Evolutionary conservation across 805 yeast species (phyloP), one percentile per base, ranked within the genome.

Genomic region (Lachancea waltii): DNA sequence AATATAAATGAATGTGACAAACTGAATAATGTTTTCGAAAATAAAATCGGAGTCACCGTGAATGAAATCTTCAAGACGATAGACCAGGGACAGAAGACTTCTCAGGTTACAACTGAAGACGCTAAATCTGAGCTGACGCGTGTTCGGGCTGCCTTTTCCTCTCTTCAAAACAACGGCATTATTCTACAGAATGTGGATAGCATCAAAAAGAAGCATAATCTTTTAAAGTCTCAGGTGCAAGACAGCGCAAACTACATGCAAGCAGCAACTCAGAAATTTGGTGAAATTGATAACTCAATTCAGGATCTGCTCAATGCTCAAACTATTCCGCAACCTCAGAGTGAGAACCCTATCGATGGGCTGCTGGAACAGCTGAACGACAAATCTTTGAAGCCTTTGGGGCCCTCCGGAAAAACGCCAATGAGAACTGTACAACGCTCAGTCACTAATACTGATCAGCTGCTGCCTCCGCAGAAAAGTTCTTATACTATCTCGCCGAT

Each of bases 1-100:
- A 42, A 52, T 13, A 56, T 62, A 16, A 62, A 62, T 33, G 41
- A 45, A n/a, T 54, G 60, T 35, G 66, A 62, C 46, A 53, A 56
- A 7, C 35, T 56, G 10, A 58, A 50, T 33, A 54, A 54, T 25
- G 42, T 36, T 2, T 51, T 51, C 22, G 47, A 47, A 17, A 42
- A 46, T 23, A 43, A 48, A 15, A 43, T 53, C 38, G 42, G 35
- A 6, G 30, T 41, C 3, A 45, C 53, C 1, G 31, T 60, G 6
- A 33, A 38, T 3, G 39, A 34, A 3, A 53, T 59, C 21, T 46
- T 45, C n/a, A 29, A 44, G 6, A 46, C 46, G 7, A 28, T 56
- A 18, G 40, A 36, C n/a, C 21, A 44, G 2, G 49, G 60, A 1
- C 38, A 35, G 15, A 36, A 41, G 11, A 30, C 44, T 13, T 50